phyloP scores from a whole-genome alignment of 768 basidiomycete genomes.

The Agaricus sinodeliciosus region DNA sequence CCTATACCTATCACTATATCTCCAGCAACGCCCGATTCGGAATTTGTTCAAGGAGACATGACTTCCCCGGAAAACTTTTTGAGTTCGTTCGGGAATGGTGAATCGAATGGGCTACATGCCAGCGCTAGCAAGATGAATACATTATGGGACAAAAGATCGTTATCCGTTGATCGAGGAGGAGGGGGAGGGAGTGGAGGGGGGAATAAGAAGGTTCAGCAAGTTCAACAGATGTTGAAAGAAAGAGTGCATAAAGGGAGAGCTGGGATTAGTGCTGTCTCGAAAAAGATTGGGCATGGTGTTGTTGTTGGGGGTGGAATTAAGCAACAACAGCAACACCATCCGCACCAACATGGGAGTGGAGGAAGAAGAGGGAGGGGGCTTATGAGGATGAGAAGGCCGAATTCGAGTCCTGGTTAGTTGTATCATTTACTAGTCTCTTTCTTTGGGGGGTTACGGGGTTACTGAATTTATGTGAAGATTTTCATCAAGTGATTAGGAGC shows the following conservation, averaged over 20 bases:
- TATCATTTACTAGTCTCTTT: not conserved
- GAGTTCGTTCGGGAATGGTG: conserved; percentile 1
- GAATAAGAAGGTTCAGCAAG: conserved; percentile 62
- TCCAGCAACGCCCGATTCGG: conserved; percentile 47
- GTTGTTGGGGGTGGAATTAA: conserved; percentile 20
- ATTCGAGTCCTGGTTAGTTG: conserved; percentile 60
- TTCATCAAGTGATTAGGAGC: conserved; percentile 57
- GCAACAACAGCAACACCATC: conserved; percentile 28
- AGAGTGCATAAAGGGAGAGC: conserved; percentile 69
- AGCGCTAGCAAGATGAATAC: conserved; percentile 4
- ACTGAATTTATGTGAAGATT: conserved; percentile 38
- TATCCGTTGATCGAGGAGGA: conserved; percentile 28
- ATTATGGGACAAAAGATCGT: conserved; percentile 25
- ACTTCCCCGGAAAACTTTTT: not conserved
- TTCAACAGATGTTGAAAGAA: conserved; percentile 69
- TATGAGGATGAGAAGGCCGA: conserved; percentile 42
- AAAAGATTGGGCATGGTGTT: conserved; percentile 69
- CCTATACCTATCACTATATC: conserved; percentile 52
- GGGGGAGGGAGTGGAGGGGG: conserved; percentile 31
- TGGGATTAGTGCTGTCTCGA: conserved; percentile 69
- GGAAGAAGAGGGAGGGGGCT: too few relatives aligned
- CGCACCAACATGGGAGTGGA: too few relatives aligned
- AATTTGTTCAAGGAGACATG: not conserved
- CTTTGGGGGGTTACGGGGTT: not conserved
- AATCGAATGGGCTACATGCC: not conserved